These are phyloP conservation scores for Diplodia scrobiculata DNA, from an alignment of 2,329 filamentous ascomycete genomes.

Conservation along the genomic window DNA sequence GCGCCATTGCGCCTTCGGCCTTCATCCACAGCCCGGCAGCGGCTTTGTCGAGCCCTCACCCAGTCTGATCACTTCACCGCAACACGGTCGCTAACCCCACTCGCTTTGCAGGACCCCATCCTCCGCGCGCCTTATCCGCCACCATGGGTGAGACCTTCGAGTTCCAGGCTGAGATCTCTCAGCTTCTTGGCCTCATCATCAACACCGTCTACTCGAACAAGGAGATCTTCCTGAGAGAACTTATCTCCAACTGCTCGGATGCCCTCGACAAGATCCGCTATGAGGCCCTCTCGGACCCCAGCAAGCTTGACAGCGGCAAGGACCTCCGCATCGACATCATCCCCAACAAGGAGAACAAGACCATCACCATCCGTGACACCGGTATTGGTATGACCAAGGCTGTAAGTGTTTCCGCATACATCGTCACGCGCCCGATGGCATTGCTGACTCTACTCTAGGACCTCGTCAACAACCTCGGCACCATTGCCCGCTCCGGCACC, in stretches of 20 bases:
- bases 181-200: slow-evolving; percentile 99
- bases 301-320: slow-evolving; percentile 96
- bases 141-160: slow-evolving; percentile 78
- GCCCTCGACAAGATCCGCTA: slow-evolving; percentile 99
- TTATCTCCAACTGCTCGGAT: slow-evolving; percentile 98
- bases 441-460: slow-evolving; percentile 60
- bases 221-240: slow-evolving; percentile 98
- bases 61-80: not conserved
- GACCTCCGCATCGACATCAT: slow-evolving; percentile 99
- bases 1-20: slow-evolving; percentile 6
- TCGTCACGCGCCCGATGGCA: not conserved
- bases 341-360: slow-evolving; percentile 96
- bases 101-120: slow-evolving; percentile 21
- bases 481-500: slow-evolving; percentile 97
- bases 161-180: slow-evolving; percentile 99
- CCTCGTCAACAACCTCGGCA: slow-evolving; percentile 99
- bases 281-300: slow-evolving; percentile 94
- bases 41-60: not conserved
- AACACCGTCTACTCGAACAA: slow-evolving; percentile 99
- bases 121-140: slow-evolving; percentile 12
- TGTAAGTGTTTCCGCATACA: slow-evolving; percentile 61
- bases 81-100: not conserved
- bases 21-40: not conserved
- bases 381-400: slow-evolving; percentile 99
- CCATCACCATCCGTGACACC: slow-evolving; percentile 92